Conservation (phyloP, 2,329 filamentous ascomycete genomes). For the Cladorrhinum sp. region DNA sequence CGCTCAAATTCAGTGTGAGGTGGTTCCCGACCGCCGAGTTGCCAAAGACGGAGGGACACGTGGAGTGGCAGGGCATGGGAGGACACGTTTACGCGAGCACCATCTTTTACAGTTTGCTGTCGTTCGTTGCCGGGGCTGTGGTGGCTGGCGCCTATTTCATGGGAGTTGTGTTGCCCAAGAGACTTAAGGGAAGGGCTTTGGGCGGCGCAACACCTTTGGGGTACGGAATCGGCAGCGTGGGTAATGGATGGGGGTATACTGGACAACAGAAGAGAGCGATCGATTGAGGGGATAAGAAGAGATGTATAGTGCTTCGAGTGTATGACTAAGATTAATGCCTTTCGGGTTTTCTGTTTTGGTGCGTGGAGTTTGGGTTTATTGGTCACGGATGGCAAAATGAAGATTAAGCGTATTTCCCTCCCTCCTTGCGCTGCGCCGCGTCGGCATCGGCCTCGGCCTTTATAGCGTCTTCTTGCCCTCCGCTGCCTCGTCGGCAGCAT, state of each 20-base stretch:
- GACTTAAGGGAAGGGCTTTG: slow-evolving; percentile 48
- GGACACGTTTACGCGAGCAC: slow-evolving; percentile 63
- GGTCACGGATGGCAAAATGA: not conserved
- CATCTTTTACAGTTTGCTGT: slow-evolving; percentile 59
- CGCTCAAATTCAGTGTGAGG: slow-evolving; percentile 73
- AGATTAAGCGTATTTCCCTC: slow-evolving; percentile 1
- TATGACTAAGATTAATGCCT: not conserved
- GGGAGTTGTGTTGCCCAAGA: slow-evolving; percentile 55
- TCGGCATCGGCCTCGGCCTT: too few relatives aligned
- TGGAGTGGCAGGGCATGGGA: slow-evolving; percentile 64
- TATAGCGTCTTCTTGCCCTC: slow-evolving; percentile 40
- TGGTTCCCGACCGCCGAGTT: slow-evolving; percentile 80
- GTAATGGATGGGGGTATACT: slow-evolving; percentile 57
- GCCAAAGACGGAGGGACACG: slow-evolving; percentile 62
- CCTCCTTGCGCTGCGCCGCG: too few relatives aligned
- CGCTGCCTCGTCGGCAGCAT: slow-evolving; percentile 31
- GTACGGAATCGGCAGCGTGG: slow-evolving; percentile 45
- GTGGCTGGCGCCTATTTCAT: slow-evolving; percentile 58
- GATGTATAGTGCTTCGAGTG: not conserved
- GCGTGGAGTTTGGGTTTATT: not conserved
- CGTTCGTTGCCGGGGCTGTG: slow-evolving; percentile 54
- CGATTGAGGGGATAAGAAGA: slow-evolving; percentile 42
- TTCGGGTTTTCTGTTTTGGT: not conserved
- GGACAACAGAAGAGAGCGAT: slow-evolving; percentile 44
- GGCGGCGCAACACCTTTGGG: slow-evolving; percentile 58